Evolutionary conservation across 1,284 basidiomycete species (phyloP).

Genomic region (Coniferiporia sulphurascens): DNA sequence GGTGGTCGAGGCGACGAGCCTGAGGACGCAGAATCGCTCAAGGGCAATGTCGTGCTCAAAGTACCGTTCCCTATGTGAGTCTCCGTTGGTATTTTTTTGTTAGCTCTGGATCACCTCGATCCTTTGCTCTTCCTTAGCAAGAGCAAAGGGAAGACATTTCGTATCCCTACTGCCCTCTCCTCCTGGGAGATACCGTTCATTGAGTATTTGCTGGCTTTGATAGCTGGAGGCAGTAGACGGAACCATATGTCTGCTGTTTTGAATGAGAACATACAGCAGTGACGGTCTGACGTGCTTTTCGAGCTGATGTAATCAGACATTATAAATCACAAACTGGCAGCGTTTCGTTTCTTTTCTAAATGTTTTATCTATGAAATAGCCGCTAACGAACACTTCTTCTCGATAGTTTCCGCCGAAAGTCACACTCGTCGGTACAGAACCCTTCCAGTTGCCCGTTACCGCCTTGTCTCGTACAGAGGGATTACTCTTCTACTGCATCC

Average conservation of each 20-base stretch:
- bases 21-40: background rate
- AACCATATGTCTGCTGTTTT: too few relatives aligned
- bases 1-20: background rate
- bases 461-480: constrained; percentile 8
- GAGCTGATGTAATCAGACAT: too few relatives aligned
- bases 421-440: background rate
- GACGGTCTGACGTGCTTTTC: too few relatives aligned
- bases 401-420: constrained; percentile 11
- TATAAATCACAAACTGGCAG: too few relatives aligned
- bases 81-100: background rate
- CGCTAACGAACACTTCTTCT: background rate
- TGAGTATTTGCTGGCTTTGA: too few relatives aligned
- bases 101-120: background rate
- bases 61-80: constrained; percentile 19
- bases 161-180: too few relatives aligned
- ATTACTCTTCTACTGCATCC: background rate
- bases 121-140: background rate
- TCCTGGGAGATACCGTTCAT: too few relatives aligned
- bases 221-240: too few relatives aligned
- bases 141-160: too few relatives aligned
- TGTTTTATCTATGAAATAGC: background rate
- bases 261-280: too few relatives aligned
- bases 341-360: background rate
- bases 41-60: constrained; percentile 12
- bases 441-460: background rate